Percentiles rank a stretch among this genome's conserved stretches.
Evolutionary conservation across 2,329 filamentous ascomycete species (phyloP).

Genomic region (Arthrobotrys pseudoclavata): DNA sequence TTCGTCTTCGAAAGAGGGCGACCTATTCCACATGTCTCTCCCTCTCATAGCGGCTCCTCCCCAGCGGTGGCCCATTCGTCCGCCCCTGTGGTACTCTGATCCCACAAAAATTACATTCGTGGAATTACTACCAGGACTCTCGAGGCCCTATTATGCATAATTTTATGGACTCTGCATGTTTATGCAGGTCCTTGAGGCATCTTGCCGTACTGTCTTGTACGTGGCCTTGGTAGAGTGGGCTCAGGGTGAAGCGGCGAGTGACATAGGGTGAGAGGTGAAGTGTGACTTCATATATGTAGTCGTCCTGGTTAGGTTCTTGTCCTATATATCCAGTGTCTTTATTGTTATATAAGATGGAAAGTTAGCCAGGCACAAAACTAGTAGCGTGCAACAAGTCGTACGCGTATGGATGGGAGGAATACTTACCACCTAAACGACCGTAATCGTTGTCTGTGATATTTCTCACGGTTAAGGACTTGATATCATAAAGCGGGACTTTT

Average conservation of each 20-base stretch:
- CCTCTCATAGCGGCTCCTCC: not conserved
- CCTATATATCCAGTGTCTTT: slow-evolving; percentile 28
- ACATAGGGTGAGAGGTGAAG: slow-evolving; percentile 25
- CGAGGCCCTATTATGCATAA: slow-evolving; percentile 23
- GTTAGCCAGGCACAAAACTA: slow-evolving; percentile 2
- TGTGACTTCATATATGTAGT: slow-evolving; percentile 49
- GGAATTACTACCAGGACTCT: slow-evolving; percentile 37
- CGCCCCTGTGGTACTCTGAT: slow-evolving; percentile 2
- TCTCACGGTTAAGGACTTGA: slow-evolving; percentile 32
- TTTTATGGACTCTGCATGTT: slow-evolving; percentile 40
- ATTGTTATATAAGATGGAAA: not conserved
- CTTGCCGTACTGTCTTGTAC: slow-evolving; percentile 1
- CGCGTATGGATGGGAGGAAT: not conserved
- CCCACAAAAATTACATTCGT: slow-evolving; percentile 27
- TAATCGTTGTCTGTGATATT: slow-evolving; percentile 26
- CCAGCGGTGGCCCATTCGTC: not conserved
- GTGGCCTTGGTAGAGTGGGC: slow-evolving; percentile 17
- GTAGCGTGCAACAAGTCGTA: not conserved
- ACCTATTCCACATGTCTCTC: slow-evolving; percentile 16
- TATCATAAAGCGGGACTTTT: slow-evolving; percentile 29
- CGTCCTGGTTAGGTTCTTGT: slow-evolving; percentile 16
- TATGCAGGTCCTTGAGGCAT: slow-evolving; percentile 43
- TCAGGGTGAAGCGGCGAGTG: slow-evolving; percentile 28
- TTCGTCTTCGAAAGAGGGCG: slow-evolving; percentile 25
- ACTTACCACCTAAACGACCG: slow-evolving; percentile 17